phyloP scores from a whole-genome alignment of 2,329 filamentous ascomycete species.

The Stagonosporopsis cucurbitacearum region DNA sequence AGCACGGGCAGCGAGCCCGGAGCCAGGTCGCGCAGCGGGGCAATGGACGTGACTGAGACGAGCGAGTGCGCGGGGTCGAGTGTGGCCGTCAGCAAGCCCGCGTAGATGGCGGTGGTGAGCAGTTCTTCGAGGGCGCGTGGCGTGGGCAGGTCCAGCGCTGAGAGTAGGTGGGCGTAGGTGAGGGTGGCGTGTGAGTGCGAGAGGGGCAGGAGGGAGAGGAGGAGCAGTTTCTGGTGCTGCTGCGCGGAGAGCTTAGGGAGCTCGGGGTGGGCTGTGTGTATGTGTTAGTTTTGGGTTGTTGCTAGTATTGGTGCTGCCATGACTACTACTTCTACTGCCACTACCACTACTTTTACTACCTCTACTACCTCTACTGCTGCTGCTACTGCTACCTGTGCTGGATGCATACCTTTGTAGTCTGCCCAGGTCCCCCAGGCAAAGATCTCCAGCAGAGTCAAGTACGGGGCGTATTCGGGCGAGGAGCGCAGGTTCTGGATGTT shows the following conservation, averaged over 20 bases:
- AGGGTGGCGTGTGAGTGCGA: conserved; percentile 70
- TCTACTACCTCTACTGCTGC: neutral
- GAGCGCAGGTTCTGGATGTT: conserved; percentile 75
- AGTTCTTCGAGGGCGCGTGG: conserved; percentile 80
- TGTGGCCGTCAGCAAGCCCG: conserved; percentile 79
- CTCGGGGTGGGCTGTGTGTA: conserved; percentile 48
- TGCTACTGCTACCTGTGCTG: too few species aligned
- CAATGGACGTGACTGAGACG: conserved; percentile 79
- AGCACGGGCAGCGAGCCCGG: conserved; percentile 75
- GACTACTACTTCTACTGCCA: neutral
- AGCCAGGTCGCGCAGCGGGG: conserved; percentile 83
- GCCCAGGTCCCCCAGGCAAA: conserved; percentile 93
- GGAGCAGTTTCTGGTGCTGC: conserved; percentile 85
- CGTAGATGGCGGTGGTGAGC: conserved; percentile 86
- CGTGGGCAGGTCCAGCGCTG: conserved; percentile 69
- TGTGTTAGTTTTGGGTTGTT: conserved; percentile 11
- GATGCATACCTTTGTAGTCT: conserved; percentile 67
- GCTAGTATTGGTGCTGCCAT: too few species aligned
- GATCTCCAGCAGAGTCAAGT: conserved; percentile 79
- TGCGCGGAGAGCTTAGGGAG: conserved; percentile 75
- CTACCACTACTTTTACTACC: too few species aligned
- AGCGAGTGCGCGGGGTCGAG: conserved; percentile 78
- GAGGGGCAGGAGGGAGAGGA: conserved; percentile 86
- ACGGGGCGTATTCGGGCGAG: conserved; percentile 66
- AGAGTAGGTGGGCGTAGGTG: conserved; percentile 73